Conservation (phyloP, 2,329 filamentous ascomycete genomes). For the Rachicladosporium sp. region DNA sequence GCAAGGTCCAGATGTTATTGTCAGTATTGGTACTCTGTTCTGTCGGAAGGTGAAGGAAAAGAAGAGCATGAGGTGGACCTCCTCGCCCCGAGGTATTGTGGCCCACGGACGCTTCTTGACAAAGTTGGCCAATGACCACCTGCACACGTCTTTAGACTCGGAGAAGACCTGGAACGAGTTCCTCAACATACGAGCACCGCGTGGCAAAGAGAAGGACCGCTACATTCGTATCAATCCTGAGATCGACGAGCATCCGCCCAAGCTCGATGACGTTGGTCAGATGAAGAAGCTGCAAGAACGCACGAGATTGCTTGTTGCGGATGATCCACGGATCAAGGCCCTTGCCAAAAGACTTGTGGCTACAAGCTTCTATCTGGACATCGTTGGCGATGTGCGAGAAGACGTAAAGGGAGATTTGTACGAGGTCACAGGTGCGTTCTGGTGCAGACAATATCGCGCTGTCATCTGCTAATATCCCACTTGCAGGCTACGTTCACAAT, state of each 20-base stretch:
- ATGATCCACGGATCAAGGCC: neutral
- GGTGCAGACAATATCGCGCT: neutral
- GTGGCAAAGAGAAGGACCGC: neutral
- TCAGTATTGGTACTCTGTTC: constrained; percentile 16
- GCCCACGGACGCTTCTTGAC: constrained; percentile 2
- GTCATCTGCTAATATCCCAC: too few species aligned
- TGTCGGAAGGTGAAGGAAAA: neutral
- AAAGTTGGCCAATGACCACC: constrained; percentile 2
- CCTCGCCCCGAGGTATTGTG: constrained; percentile 1
- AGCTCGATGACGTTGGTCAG: constrained; percentile 5
- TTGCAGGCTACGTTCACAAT: constrained; percentile 1
- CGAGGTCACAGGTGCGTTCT: neutral
- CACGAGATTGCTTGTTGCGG: constrained; percentile 2
- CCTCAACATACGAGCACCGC: neutral
- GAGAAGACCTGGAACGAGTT: neutral
- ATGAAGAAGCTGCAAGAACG: constrained; percentile 3
- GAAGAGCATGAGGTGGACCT: neutral
- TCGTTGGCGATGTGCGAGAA: neutral
- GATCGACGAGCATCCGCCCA: constrained; percentile 2
- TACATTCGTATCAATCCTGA: constrained; percentile 6
- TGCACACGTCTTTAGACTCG: constrained; percentile 3
- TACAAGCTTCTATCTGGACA: constrained; percentile 1
- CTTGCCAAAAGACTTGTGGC: constrained; percentile 1
- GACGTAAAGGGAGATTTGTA: neutral
- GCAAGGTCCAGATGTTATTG: constrained; percentile 22